Percentiles rank a stretch among this genome's conserved stretches.
phyloP scores from a whole-genome alignment of 1,284 basidiomycete species.

The Coriolopsis trogii region DNA sequence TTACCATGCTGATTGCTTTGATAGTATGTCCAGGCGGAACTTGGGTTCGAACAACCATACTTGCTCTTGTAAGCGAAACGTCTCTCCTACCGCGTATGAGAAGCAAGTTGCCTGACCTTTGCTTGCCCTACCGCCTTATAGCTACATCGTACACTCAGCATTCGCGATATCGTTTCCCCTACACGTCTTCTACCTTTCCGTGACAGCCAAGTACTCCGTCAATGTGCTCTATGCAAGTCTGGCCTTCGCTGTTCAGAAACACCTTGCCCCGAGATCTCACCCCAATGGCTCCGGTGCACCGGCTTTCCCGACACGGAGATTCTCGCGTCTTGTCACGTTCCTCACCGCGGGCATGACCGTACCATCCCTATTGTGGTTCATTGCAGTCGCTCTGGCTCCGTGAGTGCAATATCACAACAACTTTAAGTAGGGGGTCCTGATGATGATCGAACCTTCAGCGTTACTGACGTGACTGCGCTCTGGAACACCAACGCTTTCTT shows the following conservation, averaged over 20 bases:
- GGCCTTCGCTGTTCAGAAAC: conserved; percentile 50
- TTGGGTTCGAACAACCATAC: conserved; percentile 75
- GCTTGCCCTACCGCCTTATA: no score
- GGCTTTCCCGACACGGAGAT: conserved; percentile 47
- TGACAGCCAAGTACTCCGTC: conserved; percentile 48
- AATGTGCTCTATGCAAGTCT: conserved; percentile 53
- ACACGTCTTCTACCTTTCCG: conserved; percentile 64
- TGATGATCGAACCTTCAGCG: conserved; percentile 43
- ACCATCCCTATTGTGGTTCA: conserved; percentile 75
- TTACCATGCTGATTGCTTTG: background rate
- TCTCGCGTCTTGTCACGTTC: conserved; percentile 47
- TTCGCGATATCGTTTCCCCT: conserved; percentile 72
- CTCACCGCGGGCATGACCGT: conserved; percentile 63
- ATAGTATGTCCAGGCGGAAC: conserved; percentile 74
- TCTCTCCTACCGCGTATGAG: background rate
- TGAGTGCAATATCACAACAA: conserved; percentile 44
- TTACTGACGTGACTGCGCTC: conserved; percentile 80
- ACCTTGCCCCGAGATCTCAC: conserved; percentile 45
- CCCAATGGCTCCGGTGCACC: conserved; percentile 23
- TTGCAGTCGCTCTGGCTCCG: conserved; percentile 70
- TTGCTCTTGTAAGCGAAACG: conserved; percentile 67
- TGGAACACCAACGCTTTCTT: conserved; percentile 89
- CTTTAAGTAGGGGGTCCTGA: background rate
- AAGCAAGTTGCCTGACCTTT: no score
- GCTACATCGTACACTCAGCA: conserved; percentile 77